Conservation (phyloP, 306 rosid genomes). For the Vigna trinervia region DNA sequence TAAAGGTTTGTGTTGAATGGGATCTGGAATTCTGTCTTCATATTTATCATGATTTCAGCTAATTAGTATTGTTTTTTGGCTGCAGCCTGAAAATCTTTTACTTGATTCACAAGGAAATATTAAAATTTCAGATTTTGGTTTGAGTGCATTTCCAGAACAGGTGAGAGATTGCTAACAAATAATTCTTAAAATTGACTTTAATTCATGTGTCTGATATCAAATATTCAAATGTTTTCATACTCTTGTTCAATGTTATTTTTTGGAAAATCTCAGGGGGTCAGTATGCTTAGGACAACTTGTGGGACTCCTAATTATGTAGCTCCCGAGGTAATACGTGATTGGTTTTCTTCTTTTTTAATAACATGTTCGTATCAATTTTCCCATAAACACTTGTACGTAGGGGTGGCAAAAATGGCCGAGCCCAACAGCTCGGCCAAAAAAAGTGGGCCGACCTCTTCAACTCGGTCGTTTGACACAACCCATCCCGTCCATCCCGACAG, state of each 20-base stretch:
- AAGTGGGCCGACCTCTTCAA: too few species aligned
- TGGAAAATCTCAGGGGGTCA: slow-evolving; percentile 68
- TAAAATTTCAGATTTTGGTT: slow-evolving; percentile 91
- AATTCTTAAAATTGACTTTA: not conserved
- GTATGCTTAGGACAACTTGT: slow-evolving; percentile 88
- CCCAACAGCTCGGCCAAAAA: too few species aligned
- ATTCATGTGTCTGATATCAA: not conserved
- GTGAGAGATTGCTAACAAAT: slow-evolving; percentile 55
- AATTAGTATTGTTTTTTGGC: slow-evolving; percentile 17
- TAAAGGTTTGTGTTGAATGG: slow-evolving; percentile 63
- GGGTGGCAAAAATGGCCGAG: too few species aligned
- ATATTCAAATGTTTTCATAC: slow-evolving; percentile 26
- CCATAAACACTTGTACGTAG: too few species aligned
- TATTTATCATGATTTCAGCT: slow-evolving; percentile 33
- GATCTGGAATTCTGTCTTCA: slow-evolving; percentile 13
- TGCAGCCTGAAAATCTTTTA: slow-evolving; percentile 93
- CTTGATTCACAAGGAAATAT: slow-evolving; percentile 83
- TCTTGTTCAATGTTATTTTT: too few species aligned
- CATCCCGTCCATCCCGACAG: too few species aligned
- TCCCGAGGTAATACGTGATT: slow-evolving; percentile 71
- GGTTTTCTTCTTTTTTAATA: not conserved
- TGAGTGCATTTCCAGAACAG: slow-evolving; percentile 88
- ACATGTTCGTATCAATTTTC: too few species aligned
- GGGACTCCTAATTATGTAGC: slow-evolving; percentile 98
- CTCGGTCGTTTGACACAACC: too few species aligned